Evolutionary conservation across 805 yeast species (phyloP), one percentile per base, ranked within the genome.

Genomic region (Ogataea siamensis): DNA sequence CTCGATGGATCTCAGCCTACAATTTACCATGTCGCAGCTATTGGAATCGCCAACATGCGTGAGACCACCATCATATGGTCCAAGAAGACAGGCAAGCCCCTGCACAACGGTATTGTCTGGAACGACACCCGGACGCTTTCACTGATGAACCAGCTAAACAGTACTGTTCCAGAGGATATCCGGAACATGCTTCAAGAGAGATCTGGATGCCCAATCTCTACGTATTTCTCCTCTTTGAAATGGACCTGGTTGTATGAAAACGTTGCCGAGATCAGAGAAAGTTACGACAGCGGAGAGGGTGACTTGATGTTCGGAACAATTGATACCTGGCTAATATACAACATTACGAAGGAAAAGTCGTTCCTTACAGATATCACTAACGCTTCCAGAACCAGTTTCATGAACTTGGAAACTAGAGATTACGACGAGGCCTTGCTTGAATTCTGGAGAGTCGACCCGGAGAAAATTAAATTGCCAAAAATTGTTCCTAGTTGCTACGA

Each of bases 41-140:
- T 89, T 50, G 98, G 98, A 17, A 77, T 89, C 50, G 93, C 97
- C 36, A 91, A 88, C 64, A 94, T 91, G 93, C 77, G 98, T 58
- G 98, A 89, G 66, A 89, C 98, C 28, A 83, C 95, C 19, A 73
- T 83, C 37, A 80, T 89, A 33, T 89, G 96, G 96, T 82, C 87
- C 40, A 74, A 79, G 49, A 69, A 69, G 37, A 87, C 96, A 2
- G 96, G 96, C 27, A 66, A 68, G 48, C 94, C 96, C 4, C 74
- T 87, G 39, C 74, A 81, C 57, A 82, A 85, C 58, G 97, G 96
- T 55, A 87, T 89, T 60, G 95, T 89, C 24, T 89, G 98, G 98
- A 86, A 91, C 46, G 98, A 89, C 65, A 85, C 95, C 27, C 76
- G 98, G 57, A 91, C 95, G 27, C 66, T 84, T 7, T 77, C 71